Conservation (phyloP, 495 filamentous ascomycete genomes). For the Neurospora sp. region DNA sequence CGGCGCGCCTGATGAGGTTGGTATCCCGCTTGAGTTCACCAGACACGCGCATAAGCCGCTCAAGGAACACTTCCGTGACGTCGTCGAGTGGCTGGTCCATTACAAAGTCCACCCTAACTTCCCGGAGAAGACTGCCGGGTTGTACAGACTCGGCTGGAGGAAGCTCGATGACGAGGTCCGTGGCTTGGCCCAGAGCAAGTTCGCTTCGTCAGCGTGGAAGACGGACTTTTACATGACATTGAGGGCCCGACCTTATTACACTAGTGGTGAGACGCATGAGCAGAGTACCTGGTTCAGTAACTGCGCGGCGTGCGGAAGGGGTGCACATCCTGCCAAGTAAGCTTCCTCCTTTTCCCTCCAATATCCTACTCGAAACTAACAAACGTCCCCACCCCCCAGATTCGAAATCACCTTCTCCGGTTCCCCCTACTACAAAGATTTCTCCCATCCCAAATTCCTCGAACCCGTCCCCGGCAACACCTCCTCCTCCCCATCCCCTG, state of each 20-base stretch:
- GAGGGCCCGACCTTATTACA: slow-evolving; percentile 46
- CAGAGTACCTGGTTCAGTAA: slow-evolving; percentile 48
- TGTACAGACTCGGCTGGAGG: slow-evolving; percentile 62
- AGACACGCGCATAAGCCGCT: slow-evolving; percentile 53
- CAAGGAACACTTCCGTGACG: slow-evolving; percentile 68
- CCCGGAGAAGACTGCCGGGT: slow-evolving; percentile 37
- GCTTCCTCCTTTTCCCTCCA: not conserved
- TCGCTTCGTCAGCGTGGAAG: slow-evolving; percentile 66
- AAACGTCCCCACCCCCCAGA: not conserved
- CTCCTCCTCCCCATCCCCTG: not conserved
- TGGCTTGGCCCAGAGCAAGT: slow-evolving; percentile 59
- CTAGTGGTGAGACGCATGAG: slow-evolving; percentile 18
- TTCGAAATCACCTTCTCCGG: slow-evolving; percentile 53
- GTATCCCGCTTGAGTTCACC: slow-evolving; percentile 66
- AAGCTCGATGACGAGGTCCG: slow-evolving; percentile 67
- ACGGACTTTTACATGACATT: slow-evolving; percentile 53
- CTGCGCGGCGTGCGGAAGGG: slow-evolving; percentile 73
- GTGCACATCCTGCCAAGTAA: slow-evolving; percentile 52
- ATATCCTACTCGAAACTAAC: not conserved
- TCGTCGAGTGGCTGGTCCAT: slow-evolving; percentile 72
- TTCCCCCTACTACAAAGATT: slow-evolving; percentile 57
- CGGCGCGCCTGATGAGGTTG: slow-evolving; percentile 46
- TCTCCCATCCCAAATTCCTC: slow-evolving; percentile 27
- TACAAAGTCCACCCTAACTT: slow-evolving; percentile 67
- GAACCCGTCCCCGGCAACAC: slow-evolving; percentile 43